Percentiles rank a stretch among this genome's conserved stretches.
These are phyloP conservation scores for Plasmodium cynomolgi DNA, from an alignment of 169 alveolate genomes.

Conservation along the genomic window DNA sequence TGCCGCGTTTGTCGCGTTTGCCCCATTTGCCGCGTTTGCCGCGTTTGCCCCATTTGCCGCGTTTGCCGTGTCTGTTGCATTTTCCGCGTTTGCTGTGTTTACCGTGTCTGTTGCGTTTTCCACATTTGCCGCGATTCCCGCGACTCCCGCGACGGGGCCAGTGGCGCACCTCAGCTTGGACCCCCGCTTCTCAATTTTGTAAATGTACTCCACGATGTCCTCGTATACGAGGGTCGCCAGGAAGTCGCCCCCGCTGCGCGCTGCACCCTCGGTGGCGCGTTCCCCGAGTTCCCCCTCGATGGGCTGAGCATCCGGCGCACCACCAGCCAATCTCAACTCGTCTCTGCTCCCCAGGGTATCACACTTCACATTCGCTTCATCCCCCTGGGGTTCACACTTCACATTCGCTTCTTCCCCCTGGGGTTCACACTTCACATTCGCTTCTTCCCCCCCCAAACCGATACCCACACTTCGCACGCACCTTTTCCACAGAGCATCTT, in stretches of 20 bases:
- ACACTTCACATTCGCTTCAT: neutral
- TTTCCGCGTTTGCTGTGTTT: neutral
- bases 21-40: neutral
- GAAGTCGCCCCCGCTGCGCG: neutral
- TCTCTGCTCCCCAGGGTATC: neutral
- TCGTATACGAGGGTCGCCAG: conserved; percentile 11
- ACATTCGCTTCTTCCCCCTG: too few species aligned
- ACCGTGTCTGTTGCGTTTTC: neutral
- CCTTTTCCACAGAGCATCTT: neutral
- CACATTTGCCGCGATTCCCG: neutral
- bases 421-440: neutral
- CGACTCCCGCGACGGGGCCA: neutral
- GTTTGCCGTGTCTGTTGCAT: neutral
- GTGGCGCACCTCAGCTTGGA: neutral
- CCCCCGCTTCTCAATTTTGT: neutral
- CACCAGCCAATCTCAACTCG: neutral
- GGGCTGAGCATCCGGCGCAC: neutral
- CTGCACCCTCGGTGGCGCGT: neutral
- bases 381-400: neutral
- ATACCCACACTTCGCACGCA: neutral
- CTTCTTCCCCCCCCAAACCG: neutral
- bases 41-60: neutral
- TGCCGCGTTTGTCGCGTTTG: neutral
- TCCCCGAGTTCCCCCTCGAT: neutral
- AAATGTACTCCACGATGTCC: conserved; percentile 37